These are phyloP conservation scores for Rhipidocladum racemiflorum DNA, from an alignment of 176 grass and related monocot species.

Conservation along the genomic window DNA sequence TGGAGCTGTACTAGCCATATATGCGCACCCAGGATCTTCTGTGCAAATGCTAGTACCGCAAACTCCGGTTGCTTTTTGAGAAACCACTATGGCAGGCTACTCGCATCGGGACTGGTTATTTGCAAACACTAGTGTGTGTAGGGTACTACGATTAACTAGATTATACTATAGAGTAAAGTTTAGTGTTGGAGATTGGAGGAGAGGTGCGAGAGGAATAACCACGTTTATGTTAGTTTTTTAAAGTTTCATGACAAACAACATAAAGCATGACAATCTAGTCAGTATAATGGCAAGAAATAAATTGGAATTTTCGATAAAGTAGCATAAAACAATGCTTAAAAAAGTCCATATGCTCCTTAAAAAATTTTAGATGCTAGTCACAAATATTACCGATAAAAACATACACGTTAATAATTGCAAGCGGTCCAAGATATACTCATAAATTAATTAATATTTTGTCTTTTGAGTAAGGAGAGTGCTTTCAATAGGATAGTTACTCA, in stretches of 20 bases:
- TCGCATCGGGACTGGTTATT: no score
- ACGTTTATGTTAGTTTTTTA: background rate
- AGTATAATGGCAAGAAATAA: background rate
- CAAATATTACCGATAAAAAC: background rate
- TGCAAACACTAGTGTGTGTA: background rate
- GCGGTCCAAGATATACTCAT: background rate
- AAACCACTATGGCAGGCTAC: background rate
- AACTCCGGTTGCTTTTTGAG: background rate
- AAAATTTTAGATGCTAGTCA: background rate
- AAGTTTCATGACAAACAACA: background rate
- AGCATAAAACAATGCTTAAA: background rate
- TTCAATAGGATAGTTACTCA: background rate
- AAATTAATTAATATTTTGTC: background rate
- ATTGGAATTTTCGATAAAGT: background rate
- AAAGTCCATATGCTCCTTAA: no score
- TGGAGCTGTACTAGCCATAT: conserved; percentile 6
- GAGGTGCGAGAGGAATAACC: background rate
- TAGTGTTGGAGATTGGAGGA: background rate
- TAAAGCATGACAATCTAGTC: background rate
- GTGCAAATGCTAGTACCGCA: background rate
- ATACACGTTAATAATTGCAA: background rate
- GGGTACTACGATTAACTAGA: no score
- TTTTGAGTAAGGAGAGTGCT: background rate
- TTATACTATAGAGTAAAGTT: no score
- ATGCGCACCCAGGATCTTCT: conserved; percentile 8